Conservation (phyloP, 2,329 filamentous ascomycete species). For the Pseudogymnoascus verrucosus region DNA sequence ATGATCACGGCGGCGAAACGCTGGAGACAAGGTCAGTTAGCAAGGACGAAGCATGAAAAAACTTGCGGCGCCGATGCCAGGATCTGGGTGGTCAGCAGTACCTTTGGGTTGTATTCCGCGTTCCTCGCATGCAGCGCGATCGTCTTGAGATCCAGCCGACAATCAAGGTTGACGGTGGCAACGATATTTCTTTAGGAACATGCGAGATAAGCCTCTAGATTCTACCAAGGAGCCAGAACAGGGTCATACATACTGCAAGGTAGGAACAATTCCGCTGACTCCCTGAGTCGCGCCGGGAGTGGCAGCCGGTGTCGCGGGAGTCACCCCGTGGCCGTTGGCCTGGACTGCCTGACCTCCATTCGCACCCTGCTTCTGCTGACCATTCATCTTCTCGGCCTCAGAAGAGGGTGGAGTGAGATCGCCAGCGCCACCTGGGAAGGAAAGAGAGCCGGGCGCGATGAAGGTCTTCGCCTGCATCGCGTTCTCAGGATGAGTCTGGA, state of each 20-base stretch:
- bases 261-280: conserved; percentile 84
- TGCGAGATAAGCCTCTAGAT: conserved; percentile 44
- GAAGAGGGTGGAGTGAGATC: conserved; percentile 75
- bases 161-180: conserved; percentile 96
- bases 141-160: conserved; percentile 95
- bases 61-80: conserved; percentile 31
- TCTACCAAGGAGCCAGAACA: conserved; percentile 26
- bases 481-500: conserved; percentile 85
- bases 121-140: conserved; percentile 97
- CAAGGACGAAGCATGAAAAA: conserved; percentile 34
- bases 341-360: conserved; percentile 26
- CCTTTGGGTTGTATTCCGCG: conserved; percentile 97
- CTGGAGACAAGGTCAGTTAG: conserved; percentile 41
- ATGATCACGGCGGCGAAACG: conserved; percentile 99
- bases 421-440: conserved; percentile 76
- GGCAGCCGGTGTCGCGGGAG: conserved; percentile 82
- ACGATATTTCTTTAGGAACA: conserved; percentile 79
- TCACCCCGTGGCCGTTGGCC: conserved; percentile 64
- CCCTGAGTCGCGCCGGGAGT: conserved; percentile 77
- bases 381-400: conserved; percentile 54
- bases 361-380: conserved; percentile 47
- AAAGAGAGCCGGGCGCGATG: conserved; percentile 84
- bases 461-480: conserved; percentile 93
- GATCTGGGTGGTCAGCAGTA: conserved; percentile 40
- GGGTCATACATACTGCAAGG: conserved; percentile 84